A percentile compares a stretch with the other conserved stretches of the same genome.
phyloP scores from a whole-genome alignment of 2,329 filamentous ascomycete genomes.

The Madurella mycetomatis region DNA sequence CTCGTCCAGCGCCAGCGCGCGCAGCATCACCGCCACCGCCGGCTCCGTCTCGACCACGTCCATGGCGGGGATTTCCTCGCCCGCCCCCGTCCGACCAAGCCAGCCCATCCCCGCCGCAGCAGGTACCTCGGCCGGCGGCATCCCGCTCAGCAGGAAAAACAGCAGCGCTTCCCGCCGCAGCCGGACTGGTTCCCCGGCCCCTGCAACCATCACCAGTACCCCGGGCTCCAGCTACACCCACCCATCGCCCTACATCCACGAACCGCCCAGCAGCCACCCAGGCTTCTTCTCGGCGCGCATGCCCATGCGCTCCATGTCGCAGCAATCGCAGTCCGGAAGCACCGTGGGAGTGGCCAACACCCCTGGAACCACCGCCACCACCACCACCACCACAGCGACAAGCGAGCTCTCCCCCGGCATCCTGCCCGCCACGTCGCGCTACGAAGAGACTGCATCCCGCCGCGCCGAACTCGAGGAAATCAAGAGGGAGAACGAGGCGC shows the following conservation, averaged over 20 bases:
- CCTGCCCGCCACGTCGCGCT: slow-evolving; percentile 54
- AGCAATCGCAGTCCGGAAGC: slow-evolving; percentile 8
- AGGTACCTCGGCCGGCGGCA: slow-evolving; percentile 10
- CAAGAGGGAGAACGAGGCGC: slow-evolving; percentile 59
- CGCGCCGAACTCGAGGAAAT: slow-evolving; percentile 56
- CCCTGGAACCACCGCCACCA: slow-evolving; percentile 29
- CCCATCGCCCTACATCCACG: slow-evolving; percentile 37
- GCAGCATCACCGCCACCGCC: slow-evolving; percentile 47
- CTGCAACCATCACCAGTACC: slow-evolving; percentile 29
- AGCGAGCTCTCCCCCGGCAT: slow-evolving; percentile 49
- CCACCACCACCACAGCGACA: background rate
- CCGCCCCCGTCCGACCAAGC: slow-evolving; percentile 39
- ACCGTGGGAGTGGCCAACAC: slow-evolving; percentile 39
- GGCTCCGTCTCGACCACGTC: slow-evolving; percentile 38
- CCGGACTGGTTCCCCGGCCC: slow-evolving; percentile 47
- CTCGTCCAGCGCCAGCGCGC: slow-evolving; percentile 50
- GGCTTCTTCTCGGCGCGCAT: slow-evolving; percentile 33
- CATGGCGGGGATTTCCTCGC: slow-evolving; percentile 42
- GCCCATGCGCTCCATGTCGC: slow-evolving; percentile 8
- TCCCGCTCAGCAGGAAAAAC: slow-evolving; percentile 49
- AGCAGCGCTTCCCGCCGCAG: slow-evolving; percentile 52
- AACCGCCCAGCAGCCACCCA: slow-evolving; percentile 27
- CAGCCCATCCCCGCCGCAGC: slow-evolving; percentile 20
- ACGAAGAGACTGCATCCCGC: slow-evolving; percentile 59
- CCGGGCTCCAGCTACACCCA: slow-evolving; percentile 40